Conservation (phyloP, 1,284 basidiomycete species). For the Ustilago bromivora region DNA sequence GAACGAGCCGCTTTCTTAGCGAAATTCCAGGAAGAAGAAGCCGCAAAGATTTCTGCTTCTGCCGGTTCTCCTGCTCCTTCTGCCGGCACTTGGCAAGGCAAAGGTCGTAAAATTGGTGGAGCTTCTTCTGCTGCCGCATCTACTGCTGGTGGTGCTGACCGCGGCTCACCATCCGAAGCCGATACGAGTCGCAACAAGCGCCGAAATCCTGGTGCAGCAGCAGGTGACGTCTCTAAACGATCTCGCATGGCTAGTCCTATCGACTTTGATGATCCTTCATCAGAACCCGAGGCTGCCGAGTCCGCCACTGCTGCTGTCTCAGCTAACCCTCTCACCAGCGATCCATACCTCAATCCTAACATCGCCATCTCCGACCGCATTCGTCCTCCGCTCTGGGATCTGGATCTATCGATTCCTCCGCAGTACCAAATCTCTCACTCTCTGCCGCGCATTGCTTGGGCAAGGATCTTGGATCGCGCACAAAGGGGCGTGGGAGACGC, state of each 20-base stretch:
- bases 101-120: constrained; percentile 24
- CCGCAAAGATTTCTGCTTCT: constrained; percentile 44
- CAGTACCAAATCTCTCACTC: constrained; percentile 27
- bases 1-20: constrained; percentile 63
- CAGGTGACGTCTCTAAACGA: constrained; percentile 39
- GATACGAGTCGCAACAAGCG: constrained; percentile 26
- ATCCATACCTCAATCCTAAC: constrained; percentile 39
- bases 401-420: constrained; percentile 43
- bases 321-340: constrained; percentile 33
- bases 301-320: constrained; percentile 7
- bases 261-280: constrained; percentile 33
- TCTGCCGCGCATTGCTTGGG: constrained; percentile 56
- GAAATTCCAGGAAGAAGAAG: constrained; percentile 64
- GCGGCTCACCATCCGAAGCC: constrained; percentile 34
- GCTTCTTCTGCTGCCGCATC: constrained; percentile 9
- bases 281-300: constrained; percentile 12
- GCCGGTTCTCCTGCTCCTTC: constrained; percentile 43
- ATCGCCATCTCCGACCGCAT: constrained; percentile 33
- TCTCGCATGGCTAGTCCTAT: constrained; percentile 49
- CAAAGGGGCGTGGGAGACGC: constrained; percentile 63
- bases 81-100: constrained; percentile 26
- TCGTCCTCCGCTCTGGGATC: constrained; percentile 49
- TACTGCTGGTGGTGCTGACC: constrained; percentile 22
- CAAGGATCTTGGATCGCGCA: constrained; percentile 60
- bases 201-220: constrained; percentile 20